A percentile compares a stretch with the other conserved stretches of the same genome.
Evolutionary conservation across 345 rosid genomes (phyloP).

Genomic region (Clarkia xantiana): DNA sequence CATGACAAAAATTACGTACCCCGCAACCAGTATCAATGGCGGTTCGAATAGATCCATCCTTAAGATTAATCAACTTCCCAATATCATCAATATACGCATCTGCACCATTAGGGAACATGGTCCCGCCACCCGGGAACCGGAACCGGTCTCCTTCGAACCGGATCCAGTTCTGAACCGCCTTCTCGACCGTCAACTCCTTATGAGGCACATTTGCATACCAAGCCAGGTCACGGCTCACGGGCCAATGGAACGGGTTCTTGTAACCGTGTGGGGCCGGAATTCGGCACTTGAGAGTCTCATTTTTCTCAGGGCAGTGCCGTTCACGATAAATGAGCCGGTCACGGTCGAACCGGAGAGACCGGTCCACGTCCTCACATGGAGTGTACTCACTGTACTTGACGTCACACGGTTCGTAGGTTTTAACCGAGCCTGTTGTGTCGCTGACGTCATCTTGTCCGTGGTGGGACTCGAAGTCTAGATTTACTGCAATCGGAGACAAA

Average conservation of each 20-base stretch:
- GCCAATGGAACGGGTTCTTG: conserved; percentile 41
- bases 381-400: conserved; percentile 30
- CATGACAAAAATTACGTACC: conserved; percentile 22
- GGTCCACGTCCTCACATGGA: conserved; percentile 27
- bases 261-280: conserved; percentile 46
- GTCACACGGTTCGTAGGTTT: conserved; percentile 20
- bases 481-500: background rate
- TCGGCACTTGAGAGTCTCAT: conserved; percentile 33
- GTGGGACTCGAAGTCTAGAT: conserved; percentile 2
- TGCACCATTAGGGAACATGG: conserved; percentile 59
- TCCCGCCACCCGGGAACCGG: conserved; percentile 61
- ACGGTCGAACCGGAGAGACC: conserved; percentile 17
- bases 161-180: conserved; percentile 58
- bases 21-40: conserved; percentile 70
- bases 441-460: background rate
- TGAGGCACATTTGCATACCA: conserved; percentile 67
- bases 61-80: conserved; percentile 36
- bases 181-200: conserved; percentile 56
- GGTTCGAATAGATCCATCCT: conserved; percentile 42
- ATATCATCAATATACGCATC: conserved; percentile 48
- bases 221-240: conserved; percentile 33
- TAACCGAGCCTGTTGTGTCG: background rate
- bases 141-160: conserved; percentile 32
- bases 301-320: conserved; percentile 41
- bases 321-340: conserved; percentile 34